Evolutionary conservation across 805 yeast species (phyloP).

Genomic region (Cyberlindnera euphorbiae): DNA sequence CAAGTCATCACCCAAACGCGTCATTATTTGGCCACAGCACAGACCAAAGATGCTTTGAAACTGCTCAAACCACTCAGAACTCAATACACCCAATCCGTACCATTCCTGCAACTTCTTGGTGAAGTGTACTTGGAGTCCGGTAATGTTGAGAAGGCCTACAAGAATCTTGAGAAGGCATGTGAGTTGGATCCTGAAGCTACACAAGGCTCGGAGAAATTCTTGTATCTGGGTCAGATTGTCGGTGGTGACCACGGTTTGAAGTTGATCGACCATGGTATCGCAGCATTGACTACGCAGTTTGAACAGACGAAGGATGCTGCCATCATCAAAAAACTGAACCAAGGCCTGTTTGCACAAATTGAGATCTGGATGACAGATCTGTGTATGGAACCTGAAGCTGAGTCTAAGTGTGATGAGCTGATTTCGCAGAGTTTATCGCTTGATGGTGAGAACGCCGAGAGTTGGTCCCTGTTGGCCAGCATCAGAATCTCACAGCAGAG

Average conservation of each 20-base stretch:
- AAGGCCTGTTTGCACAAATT: slow-evolving; percentile 77
- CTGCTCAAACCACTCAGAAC: slow-evolving; percentile 29
- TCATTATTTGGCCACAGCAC: slow-evolving; percentile 8
- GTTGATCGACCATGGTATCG: slow-evolving; percentile 59
- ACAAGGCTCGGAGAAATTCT: slow-evolving; percentile 73
- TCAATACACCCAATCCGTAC: slow-evolving; percentile 37
- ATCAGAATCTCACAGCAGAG: slow-evolving; percentile 85
- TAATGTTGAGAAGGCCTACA: slow-evolving; percentile 73
- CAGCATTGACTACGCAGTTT: slow-evolving; percentile 39
- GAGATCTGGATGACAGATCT: slow-evolving; percentile 98
- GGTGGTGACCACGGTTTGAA: slow-evolving; percentile 77
- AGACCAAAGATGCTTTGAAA: slow-evolving; percentile 30
- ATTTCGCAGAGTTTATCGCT: slow-evolving; percentile 60
- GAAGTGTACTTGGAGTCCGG: slow-evolving; percentile 79
- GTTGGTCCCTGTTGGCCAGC: slow-evolving; percentile 78
- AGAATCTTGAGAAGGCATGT: slow-evolving; percentile 53
- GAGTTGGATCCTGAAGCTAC: slow-evolving; percentile 64
- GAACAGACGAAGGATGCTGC: slow-evolving; percentile 29
- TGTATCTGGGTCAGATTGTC: slow-evolving; percentile 85
- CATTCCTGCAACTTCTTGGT: slow-evolving; percentile 54
- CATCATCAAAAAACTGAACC: slow-evolving; percentile 56
- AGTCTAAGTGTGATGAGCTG: slow-evolving; percentile 66
- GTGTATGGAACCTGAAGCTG: slow-evolving; percentile 92
- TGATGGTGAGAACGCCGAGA: slow-evolving; percentile 59
- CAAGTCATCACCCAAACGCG: slow-evolving; percentile 12